phyloP scores from a whole-genome alignment of 768 basidiomycete genomes.

The Rhodosporidiobolus sp. region DNA sequence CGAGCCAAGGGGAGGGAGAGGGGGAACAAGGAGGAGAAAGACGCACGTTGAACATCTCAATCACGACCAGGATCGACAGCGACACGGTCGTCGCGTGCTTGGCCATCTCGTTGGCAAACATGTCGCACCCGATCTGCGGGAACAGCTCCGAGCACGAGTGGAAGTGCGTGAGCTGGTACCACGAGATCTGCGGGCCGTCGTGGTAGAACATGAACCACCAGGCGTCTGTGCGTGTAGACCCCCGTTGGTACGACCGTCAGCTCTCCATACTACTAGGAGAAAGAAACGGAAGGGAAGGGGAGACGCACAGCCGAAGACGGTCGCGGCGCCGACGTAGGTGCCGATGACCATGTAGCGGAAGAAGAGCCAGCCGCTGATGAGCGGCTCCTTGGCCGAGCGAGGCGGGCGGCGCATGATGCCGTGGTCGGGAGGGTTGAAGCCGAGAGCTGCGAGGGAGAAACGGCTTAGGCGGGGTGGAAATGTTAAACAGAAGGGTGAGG shows the following conservation, averaged over 20 bases:
- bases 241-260: too few relatives aligned
- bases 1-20: conserved; percentile 16
- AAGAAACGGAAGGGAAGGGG: too few relatives aligned
- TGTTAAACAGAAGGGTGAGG: too few relatives aligned
- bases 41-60: conserved; percentile 84
- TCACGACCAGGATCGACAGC: conserved; percentile 88
- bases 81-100: conserved; percentile 91
- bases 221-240: conserved; percentile 61
- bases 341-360: conserved; percentile 93
- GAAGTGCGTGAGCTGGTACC: conserved; percentile 91
- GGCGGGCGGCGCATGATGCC: conserved; percentile 91
- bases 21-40: neutral
- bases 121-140: conserved; percentile 88
- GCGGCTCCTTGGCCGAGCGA: conserved; percentile 80
- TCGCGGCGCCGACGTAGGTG: conserved; percentile 87
- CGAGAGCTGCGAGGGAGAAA: conserved; percentile 86
- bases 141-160: conserved; percentile 80
- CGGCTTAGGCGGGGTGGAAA: too few relatives aligned
- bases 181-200: conserved; percentile 87
- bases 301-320: conserved; percentile 76
- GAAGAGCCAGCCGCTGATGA: conserved; percentile 90
- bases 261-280: too few relatives aligned
- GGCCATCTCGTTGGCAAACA: conserved; percentile 75
- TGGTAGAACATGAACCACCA: conserved; percentile 98
- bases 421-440: conserved; percentile 93